A percentile compares a stretch with the other conserved stretches of the same genome.
These are phyloP conservation scores for Acanthamoeba quina DNA, from an alignment of 208 protist genomes.

Conservation along the genomic window DNA sequence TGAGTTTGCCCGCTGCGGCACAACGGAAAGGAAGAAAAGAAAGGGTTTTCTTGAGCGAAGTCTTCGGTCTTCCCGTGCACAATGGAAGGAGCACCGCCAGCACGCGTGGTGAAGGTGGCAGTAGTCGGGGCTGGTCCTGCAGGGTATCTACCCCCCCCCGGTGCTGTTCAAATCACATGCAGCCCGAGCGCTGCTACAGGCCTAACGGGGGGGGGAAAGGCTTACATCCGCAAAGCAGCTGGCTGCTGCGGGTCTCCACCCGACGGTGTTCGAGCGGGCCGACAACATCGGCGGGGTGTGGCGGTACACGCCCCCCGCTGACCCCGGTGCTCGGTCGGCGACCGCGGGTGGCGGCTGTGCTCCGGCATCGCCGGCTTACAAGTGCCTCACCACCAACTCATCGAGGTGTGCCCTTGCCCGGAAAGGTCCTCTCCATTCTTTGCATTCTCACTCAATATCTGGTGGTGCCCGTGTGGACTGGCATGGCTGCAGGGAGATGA, in stretches of 20 bases:
- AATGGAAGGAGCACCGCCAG: neutral
- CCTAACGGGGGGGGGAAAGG: neutral
- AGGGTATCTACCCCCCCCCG: neutral
- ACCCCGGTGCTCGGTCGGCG: neutral
- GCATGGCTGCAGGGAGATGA: neutral
- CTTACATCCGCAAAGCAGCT: neutral
- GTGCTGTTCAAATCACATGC: too few species aligned
- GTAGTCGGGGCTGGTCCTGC: neutral
- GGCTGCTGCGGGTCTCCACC: neutral
- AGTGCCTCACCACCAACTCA: constrained; percentile 33
- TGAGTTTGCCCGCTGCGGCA: too few species aligned
- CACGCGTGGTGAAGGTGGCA: neutral
- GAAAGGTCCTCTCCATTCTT: too few species aligned
- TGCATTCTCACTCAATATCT: neutral
- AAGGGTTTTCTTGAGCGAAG: too few species aligned
- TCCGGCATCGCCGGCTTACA: neutral
- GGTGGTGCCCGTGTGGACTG: neutral
- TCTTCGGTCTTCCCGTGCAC: too few species aligned
- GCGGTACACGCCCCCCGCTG: constrained; percentile 3
- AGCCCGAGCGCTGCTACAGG: too few species aligned
- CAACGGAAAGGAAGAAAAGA: too few species aligned
- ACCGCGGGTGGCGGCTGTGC: neutral
- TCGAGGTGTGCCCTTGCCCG: neutral
- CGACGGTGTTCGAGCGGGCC: neutral
- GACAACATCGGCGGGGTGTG: neutral